phyloP scores from a whole-genome alignment of 805 yeast genomes.

The Suhomyces xylopsoci region DNA sequence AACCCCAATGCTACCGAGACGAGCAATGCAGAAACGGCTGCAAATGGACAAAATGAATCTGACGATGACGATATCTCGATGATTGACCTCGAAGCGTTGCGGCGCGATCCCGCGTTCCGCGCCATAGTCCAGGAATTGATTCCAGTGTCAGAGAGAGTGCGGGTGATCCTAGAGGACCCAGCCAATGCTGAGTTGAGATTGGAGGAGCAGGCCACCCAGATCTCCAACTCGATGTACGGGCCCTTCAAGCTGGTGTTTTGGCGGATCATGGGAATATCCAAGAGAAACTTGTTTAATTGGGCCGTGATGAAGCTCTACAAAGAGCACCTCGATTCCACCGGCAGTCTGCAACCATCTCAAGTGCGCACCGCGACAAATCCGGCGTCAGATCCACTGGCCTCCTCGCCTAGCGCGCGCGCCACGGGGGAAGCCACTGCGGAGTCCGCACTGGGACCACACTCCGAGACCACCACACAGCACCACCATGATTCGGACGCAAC shows the following conservation, averaged over 20 bases:
- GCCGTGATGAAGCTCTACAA: constrained; percentile 40
- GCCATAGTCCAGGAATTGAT: constrained; percentile 37
- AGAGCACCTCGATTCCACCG: constrained; percentile 1
- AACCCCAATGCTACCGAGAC: neutral
- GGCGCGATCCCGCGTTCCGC: constrained; percentile 36
- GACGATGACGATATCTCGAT: constrained; percentile 10
- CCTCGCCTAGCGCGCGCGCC: neutral
- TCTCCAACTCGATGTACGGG: constrained; percentile 34
- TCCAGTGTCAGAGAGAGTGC: constrained; percentile 42
- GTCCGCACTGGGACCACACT: neutral
- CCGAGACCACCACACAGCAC: neutral
- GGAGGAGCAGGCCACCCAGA: constrained; percentile 43
- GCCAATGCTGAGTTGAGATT: constrained; percentile 32
- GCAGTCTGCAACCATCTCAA: neutral
- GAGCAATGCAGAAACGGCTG: neutral
- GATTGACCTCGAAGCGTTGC: constrained; percentile 30
- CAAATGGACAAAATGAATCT: neutral
- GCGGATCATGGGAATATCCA: constrained; percentile 54
- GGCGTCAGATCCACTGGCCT: neutral
- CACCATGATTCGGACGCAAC: neutral
- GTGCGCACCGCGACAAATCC: neutral
- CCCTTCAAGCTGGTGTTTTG: constrained; percentile 43
- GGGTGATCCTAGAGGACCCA: constrained; percentile 38
- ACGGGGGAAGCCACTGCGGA: neutral
- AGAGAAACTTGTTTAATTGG: constrained; percentile 48